phyloP scores from a whole-genome alignment of 2,329 filamentous ascomycete species.

The Xylariaceae sp. region DNA sequence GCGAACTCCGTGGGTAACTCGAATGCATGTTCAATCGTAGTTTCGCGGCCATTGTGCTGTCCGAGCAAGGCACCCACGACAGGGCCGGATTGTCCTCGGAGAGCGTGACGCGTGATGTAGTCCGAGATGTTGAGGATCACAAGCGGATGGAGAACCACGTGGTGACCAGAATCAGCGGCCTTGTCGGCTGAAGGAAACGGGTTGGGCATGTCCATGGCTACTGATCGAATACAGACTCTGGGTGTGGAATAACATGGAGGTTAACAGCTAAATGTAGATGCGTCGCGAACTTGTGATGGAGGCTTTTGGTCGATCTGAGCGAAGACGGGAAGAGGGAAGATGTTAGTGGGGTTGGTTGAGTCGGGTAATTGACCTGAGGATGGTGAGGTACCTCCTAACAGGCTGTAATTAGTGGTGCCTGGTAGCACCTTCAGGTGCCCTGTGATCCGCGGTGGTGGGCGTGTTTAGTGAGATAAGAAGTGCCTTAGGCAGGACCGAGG shows the following conservation, averaged over 20 bases:
- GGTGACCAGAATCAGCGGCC: constrained; percentile 67
- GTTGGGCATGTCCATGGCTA: constrained; percentile 46
- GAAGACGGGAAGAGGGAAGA: neutral
- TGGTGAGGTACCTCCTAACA: too few species aligned
- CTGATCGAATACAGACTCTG: constrained; percentile 29
- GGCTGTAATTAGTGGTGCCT: too few species aligned
- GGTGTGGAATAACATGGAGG: neutral
- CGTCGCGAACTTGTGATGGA: constrained; percentile 7
- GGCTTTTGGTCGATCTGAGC: neutral
- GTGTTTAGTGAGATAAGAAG: too few species aligned
- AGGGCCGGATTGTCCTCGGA: constrained; percentile 68
- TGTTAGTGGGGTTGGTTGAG: neutral
- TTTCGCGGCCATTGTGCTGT: constrained; percentile 82
- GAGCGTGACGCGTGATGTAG: constrained; percentile 85
- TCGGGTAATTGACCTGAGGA: too few species aligned
- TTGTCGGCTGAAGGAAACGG: constrained; percentile 62
- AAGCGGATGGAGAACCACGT: constrained; percentile 83
- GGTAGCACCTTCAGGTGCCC: too few species aligned
- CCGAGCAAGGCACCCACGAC: constrained; percentile 85
- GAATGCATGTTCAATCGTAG: constrained; percentile 90
- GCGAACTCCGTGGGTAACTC: constrained; percentile 63
- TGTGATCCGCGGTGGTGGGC: too few species aligned
- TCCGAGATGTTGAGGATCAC: constrained; percentile 95
- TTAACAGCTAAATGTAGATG: constrained; percentile 2
- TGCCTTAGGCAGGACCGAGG: too few species aligned